Evolutionary conservation across 225 moss, liverwort and hornwort species (phyloP), one percentile per base, ranked within the genome.

Genomic region (Thuidium tamariscinum): DNA sequence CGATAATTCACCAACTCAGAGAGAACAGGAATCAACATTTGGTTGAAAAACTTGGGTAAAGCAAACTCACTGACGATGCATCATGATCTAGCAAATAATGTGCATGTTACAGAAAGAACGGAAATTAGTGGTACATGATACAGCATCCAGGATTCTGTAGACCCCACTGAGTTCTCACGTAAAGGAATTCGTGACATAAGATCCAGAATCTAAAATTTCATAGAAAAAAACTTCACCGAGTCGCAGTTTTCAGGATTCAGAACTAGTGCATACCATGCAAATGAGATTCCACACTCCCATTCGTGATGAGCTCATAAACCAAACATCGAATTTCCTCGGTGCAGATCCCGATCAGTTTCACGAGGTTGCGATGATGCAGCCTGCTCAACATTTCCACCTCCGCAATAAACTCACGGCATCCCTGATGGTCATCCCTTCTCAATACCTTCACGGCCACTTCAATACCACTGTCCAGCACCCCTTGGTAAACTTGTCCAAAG

Each of bases 351-450:
- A 95, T 91, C 29, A 95, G 82, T 81, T 94, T 95, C 57, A 95
- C 95, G 73, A 95, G 92, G 87, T 95, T 95, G 72, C 95, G 91
- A 85, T 95, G 95, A 70, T 95, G 95, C 51, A 95, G 88, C 76
- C 95, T 93, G 90, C 95, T 93, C 84, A 97, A 72, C 91, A 97
- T 92, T 88, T 95, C 95, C 48, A 93, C 95, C 91, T 97, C 97
- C 30, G 95, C 95, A 51, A 95, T 86, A 84, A 94, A 95, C 84
- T 95, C 97, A 69, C 92, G 92, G 57, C 91, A 92, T 49, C 95
- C 94, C 80, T 93, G 91, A 60, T 86, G 87, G 89, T 94, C 92
- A 85, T 91, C 94, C 60, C 90, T 89, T 69, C 91, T 94, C 61
- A 95, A 65, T 34, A 95, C 95, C 81, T 97, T 97, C 59, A 97